These are phyloP conservation scores for Rhynchosporium secalis DNA, from an alignment of 2,329 filamentous ascomycete species.

Conservation along the genomic window DNA sequence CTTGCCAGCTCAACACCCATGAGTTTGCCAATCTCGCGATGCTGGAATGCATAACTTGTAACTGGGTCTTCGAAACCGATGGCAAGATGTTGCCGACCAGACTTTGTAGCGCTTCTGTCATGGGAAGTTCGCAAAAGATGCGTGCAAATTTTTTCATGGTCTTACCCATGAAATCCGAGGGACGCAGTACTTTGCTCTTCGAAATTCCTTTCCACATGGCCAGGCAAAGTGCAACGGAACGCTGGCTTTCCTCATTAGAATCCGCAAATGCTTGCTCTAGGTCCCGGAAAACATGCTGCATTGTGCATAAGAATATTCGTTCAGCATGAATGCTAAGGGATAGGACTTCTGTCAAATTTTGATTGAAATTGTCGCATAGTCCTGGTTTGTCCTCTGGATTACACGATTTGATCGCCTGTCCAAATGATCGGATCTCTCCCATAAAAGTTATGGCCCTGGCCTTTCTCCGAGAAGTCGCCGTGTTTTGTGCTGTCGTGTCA, in stretches of 20 bases:
- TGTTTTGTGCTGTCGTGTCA: background rate
- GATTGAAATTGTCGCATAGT: slow-evolving; percentile 29
- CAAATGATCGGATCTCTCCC: slow-evolving; percentile 24
- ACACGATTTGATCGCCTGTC: slow-evolving; percentile 15
- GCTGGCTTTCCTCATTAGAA: background rate
- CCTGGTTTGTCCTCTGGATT: background rate
- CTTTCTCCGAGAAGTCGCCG: background rate
- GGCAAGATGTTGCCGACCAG: slow-evolving; percentile 28
- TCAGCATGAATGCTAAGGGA: slow-evolving; percentile 29
- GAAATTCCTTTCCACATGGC: slow-evolving; percentile 35
- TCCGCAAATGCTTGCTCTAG: slow-evolving; percentile 16
- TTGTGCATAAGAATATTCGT: slow-evolving; percentile 16
- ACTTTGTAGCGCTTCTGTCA: slow-evolving; percentile 21
- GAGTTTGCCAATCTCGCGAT: slow-evolving; percentile 23
- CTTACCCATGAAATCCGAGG: slow-evolving; percentile 23
- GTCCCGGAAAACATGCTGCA: slow-evolving; percentile 21
- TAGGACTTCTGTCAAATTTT: slow-evolving; percentile 31
- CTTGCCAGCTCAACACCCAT: slow-evolving; percentile 9
- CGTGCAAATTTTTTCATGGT: slow-evolving; percentile 25
- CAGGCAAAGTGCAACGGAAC: slow-evolving; percentile 29
- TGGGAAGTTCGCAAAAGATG: slow-evolving; percentile 25
- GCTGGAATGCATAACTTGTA: slow-evolving; percentile 17
- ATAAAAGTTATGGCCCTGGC: background rate
- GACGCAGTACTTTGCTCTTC: slow-evolving; percentile 30
- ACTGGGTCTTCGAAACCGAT: slow-evolving; percentile 27